phyloP scores from a whole-genome alignment of 202 grass and related monocot species.

The Bolboschoenoplectus hybrid region DNA sequence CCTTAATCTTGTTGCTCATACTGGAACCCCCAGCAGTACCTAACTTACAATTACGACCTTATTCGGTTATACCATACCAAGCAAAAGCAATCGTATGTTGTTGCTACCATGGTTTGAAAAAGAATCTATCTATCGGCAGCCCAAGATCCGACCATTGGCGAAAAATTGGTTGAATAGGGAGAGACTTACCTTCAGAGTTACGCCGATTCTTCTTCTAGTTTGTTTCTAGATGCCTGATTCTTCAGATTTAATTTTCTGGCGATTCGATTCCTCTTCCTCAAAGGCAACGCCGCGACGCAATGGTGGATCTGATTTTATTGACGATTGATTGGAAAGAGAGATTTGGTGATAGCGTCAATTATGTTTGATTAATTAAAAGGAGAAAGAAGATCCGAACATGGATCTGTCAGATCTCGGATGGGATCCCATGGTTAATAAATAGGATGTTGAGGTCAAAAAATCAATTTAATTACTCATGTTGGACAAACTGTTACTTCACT shows the following conservation, averaged over 20 bases:
- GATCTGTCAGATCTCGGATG: slow-evolving; percentile 16
- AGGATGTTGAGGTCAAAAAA: not conserved
- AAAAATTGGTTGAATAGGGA: not conserved
- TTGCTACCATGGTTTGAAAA: not conserved
- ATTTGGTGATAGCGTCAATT: not conserved
- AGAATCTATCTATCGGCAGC: not conserved
- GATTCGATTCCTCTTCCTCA: not conserved
- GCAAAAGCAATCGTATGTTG: not conserved
- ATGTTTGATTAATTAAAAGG: not conserved
- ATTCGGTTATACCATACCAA: not conserved
- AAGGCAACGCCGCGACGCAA: not conserved
- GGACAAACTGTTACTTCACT: not conserved
- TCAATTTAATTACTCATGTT: not conserved
- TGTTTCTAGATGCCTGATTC: not conserved
- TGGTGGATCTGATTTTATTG: slow-evolving; percentile 11
- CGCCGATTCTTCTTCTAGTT: not conserved
- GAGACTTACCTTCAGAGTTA: not conserved
- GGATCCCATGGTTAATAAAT: not conserved
- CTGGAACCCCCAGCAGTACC: not conserved
- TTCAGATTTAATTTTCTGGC: not conserved
- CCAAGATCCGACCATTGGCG: not conserved
- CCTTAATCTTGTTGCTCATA: not conserved
- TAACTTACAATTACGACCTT: not conserved
- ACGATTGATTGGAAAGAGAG: not conserved
- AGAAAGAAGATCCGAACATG: not conserved